These are phyloP conservation scores for Pythium periplocum DNA, from an alignment of 352 stramenopile genomes.

Conservation along the genomic window DNA sequence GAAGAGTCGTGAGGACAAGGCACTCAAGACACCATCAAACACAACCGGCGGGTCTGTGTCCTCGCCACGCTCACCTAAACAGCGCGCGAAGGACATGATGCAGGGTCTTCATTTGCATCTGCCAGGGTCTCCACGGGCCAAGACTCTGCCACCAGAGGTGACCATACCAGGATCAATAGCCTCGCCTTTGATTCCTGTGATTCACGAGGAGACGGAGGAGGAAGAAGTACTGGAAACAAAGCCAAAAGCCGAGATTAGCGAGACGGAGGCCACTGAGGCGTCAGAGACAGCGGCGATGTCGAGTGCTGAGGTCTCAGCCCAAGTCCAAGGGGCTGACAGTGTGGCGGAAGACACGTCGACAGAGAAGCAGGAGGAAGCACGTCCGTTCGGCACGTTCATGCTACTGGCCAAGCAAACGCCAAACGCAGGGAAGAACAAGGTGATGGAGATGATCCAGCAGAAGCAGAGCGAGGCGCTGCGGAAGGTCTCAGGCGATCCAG, in stretches of 20 bases:
- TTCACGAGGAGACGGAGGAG: slow-evolving; percentile 1
- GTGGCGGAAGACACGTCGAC: slow-evolving; percentile 2
- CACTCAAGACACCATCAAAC: not conserved
- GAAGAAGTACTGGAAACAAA: slow-evolving; percentile 2
- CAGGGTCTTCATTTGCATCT: slow-evolving; percentile 6
- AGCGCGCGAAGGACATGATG: slow-evolving; percentile 10
- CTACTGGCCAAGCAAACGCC: slow-evolving; percentile 31
- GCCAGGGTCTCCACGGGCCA: slow-evolving; percentile 9
- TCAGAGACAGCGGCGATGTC: not conserved
- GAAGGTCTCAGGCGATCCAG: slow-evolving; percentile 3
- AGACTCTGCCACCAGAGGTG: not conserved
- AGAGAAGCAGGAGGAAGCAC: slow-evolving; percentile 11
- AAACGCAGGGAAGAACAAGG: slow-evolving; percentile 26
- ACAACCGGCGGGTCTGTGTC: not conserved
- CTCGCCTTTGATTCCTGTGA: not conserved
- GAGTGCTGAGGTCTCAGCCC: not conserved
- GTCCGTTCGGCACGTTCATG: slow-evolving; percentile 35
- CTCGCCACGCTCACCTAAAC: not conserved
- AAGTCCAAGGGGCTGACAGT: slow-evolving; percentile 8
- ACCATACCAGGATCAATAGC: not conserved
- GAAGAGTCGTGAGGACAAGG: slow-evolving; percentile 40
- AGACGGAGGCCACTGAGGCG: not conserved
- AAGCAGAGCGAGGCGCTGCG: slow-evolving; percentile 13
- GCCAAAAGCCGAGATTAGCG: not conserved
- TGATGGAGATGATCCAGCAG: slow-evolving; percentile 31